These are phyloP conservation scores for Panicum hallii DNA, from an alignment of 202 grass and related monocot genomes.

Conservation along the genomic window DNA sequence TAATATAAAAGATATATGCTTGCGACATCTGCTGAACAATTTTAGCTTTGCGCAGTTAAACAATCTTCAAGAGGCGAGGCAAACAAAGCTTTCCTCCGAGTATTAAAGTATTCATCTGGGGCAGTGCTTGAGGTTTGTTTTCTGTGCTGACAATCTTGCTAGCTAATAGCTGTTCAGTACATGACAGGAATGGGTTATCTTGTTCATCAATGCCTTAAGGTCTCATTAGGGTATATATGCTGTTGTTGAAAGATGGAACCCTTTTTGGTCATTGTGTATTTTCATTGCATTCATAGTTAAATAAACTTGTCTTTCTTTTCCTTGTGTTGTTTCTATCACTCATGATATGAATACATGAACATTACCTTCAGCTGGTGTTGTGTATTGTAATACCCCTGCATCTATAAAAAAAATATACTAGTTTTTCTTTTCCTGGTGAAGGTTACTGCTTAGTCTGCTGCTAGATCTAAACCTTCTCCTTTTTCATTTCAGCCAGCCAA, in stretches of 20 bases:
- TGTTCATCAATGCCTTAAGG: constrained; percentile 27
- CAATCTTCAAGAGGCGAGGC: constrained; percentile 74
- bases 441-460: constrained; percentile 25
- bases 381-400: not conserved
- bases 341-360: constrained; percentile 18
- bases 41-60: constrained; percentile 72
- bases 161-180: constrained; percentile 25
- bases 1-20: constrained; percentile 32
- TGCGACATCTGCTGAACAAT: constrained; percentile 40
- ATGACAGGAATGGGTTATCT: not conserved
- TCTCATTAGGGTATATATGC: constrained; percentile 33
- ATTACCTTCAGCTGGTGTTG: constrained; percentile 19
- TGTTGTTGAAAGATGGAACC: constrained; percentile 22
- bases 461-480: constrained; percentile 29
- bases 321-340: constrained; percentile 44
- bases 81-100: constrained; percentile 89
- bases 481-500: constrained; percentile 78
- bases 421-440: constrained; percentile 16
- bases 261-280: constrained; percentile 33
- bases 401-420: not conserved
- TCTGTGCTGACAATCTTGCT: constrained; percentile 34
- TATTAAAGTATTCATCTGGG: constrained; percentile 97
- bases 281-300: constrained; percentile 1
- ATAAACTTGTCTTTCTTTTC: constrained; percentile 30
- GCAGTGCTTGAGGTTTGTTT: constrained; percentile 93